These are phyloP conservation scores for Verticillium tricorpus DNA, from an alignment of 2,329 filamentous ascomycete species.

Conservation along the genomic window DNA sequence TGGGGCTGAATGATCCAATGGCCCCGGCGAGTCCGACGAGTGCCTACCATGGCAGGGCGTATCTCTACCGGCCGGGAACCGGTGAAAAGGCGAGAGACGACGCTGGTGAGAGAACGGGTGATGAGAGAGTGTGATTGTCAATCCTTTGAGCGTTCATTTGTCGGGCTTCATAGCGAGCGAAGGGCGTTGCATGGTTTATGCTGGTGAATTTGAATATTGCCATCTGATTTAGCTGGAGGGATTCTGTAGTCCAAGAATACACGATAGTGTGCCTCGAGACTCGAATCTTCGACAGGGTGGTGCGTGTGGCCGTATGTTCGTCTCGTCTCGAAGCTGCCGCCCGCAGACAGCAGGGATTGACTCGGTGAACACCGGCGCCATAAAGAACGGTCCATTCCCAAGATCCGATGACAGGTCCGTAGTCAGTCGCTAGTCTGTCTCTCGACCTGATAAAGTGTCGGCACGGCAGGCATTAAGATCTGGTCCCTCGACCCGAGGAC, in stretches of 20 bases:
- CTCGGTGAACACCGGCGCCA: too few relatives aligned
- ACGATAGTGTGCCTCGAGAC: too few relatives aligned
- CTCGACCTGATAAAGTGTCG: too few relatives aligned
- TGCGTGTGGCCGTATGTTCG: too few relatives aligned
- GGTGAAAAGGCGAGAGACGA: not conserved
- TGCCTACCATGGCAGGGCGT: not conserved
- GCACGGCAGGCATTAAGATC: not conserved
- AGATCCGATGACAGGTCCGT: too few relatives aligned
- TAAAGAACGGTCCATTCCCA: too few relatives aligned
- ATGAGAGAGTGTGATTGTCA: not conserved
- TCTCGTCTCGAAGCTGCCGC: too few relatives aligned
- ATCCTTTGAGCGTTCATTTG: not conserved
- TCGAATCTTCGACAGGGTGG: too few relatives aligned
- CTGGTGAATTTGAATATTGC: not conserved
- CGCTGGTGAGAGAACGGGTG: not conserved
- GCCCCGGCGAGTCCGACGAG: constrained; percentile 11
- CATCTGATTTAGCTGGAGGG: too few relatives aligned
- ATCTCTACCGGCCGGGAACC: not conserved
- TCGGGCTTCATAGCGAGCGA: not conserved
- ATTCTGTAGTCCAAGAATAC: too few relatives aligned
- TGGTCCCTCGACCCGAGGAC: not conserved
- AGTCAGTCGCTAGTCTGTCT: too few relatives aligned
- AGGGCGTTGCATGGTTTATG: not conserved
- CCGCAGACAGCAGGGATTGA: too few relatives aligned
- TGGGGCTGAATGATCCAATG: constrained; percentile 22